These are phyloP conservation scores for Ceratopteris richardii DNA, from an alignment of 75 land plant genomes.

Conservation along the genomic window DNA sequence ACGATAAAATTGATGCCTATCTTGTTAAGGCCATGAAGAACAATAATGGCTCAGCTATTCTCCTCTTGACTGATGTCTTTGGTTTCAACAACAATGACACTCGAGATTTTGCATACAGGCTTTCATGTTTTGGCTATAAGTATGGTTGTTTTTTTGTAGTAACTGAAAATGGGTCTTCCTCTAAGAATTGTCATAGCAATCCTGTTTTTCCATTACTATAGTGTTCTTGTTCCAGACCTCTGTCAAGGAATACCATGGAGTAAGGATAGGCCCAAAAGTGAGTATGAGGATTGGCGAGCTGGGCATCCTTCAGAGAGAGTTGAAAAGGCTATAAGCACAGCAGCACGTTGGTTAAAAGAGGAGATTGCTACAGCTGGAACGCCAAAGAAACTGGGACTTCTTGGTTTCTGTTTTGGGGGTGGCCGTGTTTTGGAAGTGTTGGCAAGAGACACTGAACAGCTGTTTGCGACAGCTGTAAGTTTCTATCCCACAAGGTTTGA, in stretches of 20 bases:
- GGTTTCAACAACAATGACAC: conserved; percentile 67
- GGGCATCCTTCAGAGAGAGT: conserved; percentile 21
- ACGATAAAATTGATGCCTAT: conserved; percentile 45
- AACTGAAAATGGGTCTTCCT: too few relatives aligned
- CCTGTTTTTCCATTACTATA: conserved; percentile 10
- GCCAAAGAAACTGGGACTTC: conserved; percentile 48
- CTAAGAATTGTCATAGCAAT: conserved; percentile 2
- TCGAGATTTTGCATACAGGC: conserved; percentile 79
- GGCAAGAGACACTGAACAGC: conserved; percentile 30
- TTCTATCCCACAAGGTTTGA: conserved; percentile 71
- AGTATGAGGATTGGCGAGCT: conserved; percentile 15
- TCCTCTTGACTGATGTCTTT: conserved; percentile 65
- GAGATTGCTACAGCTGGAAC: conserved; percentile 48
- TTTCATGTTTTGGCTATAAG: conserved; percentile 93
- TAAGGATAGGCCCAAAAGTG: conserved; percentile 10
- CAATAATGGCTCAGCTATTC: conserved; percentile 71
- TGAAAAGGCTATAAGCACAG: conserved; percentile 42
- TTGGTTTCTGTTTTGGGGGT: conserved; percentile 83
- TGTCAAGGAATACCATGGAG: conserved; percentile 62
- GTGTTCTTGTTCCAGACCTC: conserved; percentile 85
- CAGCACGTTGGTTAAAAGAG: conserved; percentile 57
- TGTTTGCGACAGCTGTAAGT: conserved; percentile 57
- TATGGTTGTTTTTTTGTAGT: conserved; percentile 12
- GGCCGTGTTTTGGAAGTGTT: conserved; percentile 47
- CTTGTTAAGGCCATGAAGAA: conserved; percentile 79